These are phyloP conservation scores for Mycogone perniciosa DNA, from an alignment of 2,329 filamentous ascomycete species.

Conservation along the genomic window DNA sequence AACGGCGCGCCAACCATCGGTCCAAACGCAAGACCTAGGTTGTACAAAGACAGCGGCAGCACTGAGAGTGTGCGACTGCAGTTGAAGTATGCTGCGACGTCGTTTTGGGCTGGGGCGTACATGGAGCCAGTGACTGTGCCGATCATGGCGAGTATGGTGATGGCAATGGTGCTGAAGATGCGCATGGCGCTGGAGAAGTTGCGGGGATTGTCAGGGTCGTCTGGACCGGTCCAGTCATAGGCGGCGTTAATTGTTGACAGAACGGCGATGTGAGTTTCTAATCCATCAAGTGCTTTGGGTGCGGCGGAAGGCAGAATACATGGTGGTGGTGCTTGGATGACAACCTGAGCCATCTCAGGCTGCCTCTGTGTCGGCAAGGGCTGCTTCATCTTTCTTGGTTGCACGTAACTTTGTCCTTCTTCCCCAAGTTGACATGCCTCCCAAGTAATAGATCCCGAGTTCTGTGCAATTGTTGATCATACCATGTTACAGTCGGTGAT, in stretches of 20 bases:
- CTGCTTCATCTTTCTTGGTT: neutral
- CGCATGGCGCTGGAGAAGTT: constrained; percentile 70
- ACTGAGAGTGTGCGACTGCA: constrained; percentile 18
- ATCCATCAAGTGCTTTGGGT: neutral
- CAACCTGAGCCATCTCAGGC: neutral
- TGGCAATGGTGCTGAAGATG: constrained; percentile 71
- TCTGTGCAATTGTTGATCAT: no score
- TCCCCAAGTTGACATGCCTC: no score
- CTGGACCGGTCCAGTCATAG: constrained; percentile 33
- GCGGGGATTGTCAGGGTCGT: constrained; percentile 72
- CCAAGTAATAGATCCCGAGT: no score
- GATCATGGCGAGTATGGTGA: constrained; percentile 63
- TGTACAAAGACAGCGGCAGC: constrained; percentile 23
- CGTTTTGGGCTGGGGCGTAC: constrained; percentile 28
- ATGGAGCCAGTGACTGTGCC: constrained; percentile 21
- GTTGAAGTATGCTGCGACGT: constrained; percentile 16
- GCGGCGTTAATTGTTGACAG: constrained; percentile 22
- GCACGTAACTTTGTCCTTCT: neutral
- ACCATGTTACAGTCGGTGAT: no score
- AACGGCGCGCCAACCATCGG: constrained; percentile 72
- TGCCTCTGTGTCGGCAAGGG: neutral
- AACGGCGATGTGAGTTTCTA: constrained; percentile 13
- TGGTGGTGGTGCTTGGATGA: neutral
- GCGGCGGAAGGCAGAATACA: neutral
- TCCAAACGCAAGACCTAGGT: constrained; percentile 22